These are phyloP conservation scores for Penicillium sp. DNA, from an alignment of 2,329 filamentous ascomycete species.

Conservation along the genomic window DNA sequence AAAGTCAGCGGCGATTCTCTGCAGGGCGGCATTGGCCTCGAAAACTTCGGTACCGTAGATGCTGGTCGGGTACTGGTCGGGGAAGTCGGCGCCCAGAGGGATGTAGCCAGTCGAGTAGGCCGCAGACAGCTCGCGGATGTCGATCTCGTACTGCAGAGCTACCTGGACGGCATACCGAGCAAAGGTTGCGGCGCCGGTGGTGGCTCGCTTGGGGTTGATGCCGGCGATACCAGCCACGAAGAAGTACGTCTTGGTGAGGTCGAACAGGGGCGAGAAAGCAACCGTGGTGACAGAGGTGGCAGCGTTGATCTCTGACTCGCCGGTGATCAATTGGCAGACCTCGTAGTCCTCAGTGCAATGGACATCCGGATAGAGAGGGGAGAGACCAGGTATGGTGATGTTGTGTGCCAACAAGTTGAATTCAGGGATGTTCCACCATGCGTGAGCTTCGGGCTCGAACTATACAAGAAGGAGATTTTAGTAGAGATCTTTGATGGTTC, in stretches of 20 bases:
- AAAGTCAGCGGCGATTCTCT: slow-evolving; percentile 54
- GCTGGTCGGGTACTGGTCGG: slow-evolving; percentile 58
- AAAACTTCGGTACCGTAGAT: slow-evolving; percentile 72
- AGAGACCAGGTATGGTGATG: slow-evolving; percentile 63
- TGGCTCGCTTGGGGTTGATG: slow-evolving; percentile 68
- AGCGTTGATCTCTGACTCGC: slow-evolving; percentile 74
- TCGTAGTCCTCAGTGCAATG: slow-evolving; percentile 63
- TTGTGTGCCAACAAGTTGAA: slow-evolving; percentile 59
- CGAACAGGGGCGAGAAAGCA: slow-evolving; percentile 62
- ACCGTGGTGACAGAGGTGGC: slow-evolving; percentile 66
- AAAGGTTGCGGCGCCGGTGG: slow-evolving; percentile 67
- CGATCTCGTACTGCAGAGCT: slow-evolving; percentile 74
- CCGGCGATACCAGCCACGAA: slow-evolving; percentile 72
- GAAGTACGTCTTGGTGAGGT: slow-evolving; percentile 70
- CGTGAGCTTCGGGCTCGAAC: slow-evolving; percentile 63
- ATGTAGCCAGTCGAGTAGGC: slow-evolving; percentile 71
- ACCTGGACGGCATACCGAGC: slow-evolving; percentile 72
- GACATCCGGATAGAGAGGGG: slow-evolving; percentile 64
- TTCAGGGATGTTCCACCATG: slow-evolving; percentile 62
- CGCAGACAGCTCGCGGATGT: slow-evolving; percentile 65
- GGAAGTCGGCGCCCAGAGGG: slow-evolving; percentile 59
- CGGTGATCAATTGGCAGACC: slow-evolving; percentile 69
- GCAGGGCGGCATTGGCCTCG: slow-evolving; percentile 63
- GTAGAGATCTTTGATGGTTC: background rate
- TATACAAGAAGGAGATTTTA: slow-evolving; percentile 28